These are phyloP conservation scores for Xanthoconium separans DNA, from an alignment of 1,284 basidiomycete genomes.

Conservation along the genomic window DNA sequence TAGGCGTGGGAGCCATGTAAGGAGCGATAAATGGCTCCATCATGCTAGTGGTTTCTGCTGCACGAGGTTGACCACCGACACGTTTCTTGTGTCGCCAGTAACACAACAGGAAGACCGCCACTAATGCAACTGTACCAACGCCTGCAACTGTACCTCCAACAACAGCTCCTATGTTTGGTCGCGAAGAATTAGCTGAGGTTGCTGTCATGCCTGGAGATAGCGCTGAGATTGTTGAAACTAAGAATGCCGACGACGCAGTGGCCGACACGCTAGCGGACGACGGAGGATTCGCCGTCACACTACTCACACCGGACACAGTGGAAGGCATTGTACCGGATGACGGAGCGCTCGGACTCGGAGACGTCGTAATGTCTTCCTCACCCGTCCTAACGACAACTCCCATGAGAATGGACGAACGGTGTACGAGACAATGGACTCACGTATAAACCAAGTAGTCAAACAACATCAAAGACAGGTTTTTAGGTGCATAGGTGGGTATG, in stretches of 20 bases:
- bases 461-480: conserved; percentile 12
- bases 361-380: not conserved
- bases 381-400: conserved; percentile 3
- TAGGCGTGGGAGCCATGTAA: not conserved
- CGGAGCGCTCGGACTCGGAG: no score
- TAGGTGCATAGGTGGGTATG: not conserved
- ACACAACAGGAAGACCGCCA: not conserved
- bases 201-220: not conserved
- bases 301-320: no score
- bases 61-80: not conserved
- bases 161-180: conserved; percentile 1
- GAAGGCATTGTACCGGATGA: not conserved
- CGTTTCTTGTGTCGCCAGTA: not conserved
- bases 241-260: not conserved
- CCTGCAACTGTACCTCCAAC: conserved; percentile 12
- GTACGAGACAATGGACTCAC: conserved; percentile 2
- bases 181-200: not conserved
- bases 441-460: conserved; percentile 20
- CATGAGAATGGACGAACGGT: not conserved
- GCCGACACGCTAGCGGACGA: no score
- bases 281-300: no score
- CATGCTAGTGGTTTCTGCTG: not conserved
- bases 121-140: not conserved
- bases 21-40: not conserved
- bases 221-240: no score